Evolutionary conservation across 805 yeast genomes (phyloP), one percentile per base, ranked within the genome.

Genomic region (Lachancea fermentati): DNA sequence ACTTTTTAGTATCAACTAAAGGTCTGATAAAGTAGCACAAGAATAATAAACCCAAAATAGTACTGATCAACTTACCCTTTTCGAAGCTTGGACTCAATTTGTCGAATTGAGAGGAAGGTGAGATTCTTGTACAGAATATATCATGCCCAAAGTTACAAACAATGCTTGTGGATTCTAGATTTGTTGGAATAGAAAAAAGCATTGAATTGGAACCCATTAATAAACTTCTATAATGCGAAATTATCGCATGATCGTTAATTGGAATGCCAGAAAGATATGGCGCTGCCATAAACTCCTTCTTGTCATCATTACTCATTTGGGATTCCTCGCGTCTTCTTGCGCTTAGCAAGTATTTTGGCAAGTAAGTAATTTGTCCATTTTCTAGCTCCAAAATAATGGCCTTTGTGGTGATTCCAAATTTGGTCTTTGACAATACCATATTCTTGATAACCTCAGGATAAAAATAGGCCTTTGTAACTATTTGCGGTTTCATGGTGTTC

Each of bases 71-170:
- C 49, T 78, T 81, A 11, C 66, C 55, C 53, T 77, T 82, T 51
- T 81, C 86, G 56, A 93, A 93, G 37, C 71, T 69, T 22, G 71
- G 64, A 18, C 79, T 75, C 58, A 91, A 69, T 37, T 76, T 68
- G 63, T 91, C 98, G 62, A 85, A 89, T 30, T 86, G 85, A 32
- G 76, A 75, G 0, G 96, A 85, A 0, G 97, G 96, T 37, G 82
- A 74, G 13, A 84, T 71, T 42, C 78, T 69, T 0, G 94, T 81
- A 54, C 89, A 85, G 65, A 85, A 89, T 5, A 83, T 58, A 55
- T 86, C 94, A n/a, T 70, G 61, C 14, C 82, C 85, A 33, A 78
- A 63, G 28, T 73, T 68, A 45, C 93, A 79, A 0, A 85, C 74
- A 14, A 85, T 69, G 13, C 82, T 70, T 0, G 97, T 88, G 2